Conservation (phyloP, 2,329 filamentous ascomycete genomes). For the Colletotrichum kahawae region DNA sequence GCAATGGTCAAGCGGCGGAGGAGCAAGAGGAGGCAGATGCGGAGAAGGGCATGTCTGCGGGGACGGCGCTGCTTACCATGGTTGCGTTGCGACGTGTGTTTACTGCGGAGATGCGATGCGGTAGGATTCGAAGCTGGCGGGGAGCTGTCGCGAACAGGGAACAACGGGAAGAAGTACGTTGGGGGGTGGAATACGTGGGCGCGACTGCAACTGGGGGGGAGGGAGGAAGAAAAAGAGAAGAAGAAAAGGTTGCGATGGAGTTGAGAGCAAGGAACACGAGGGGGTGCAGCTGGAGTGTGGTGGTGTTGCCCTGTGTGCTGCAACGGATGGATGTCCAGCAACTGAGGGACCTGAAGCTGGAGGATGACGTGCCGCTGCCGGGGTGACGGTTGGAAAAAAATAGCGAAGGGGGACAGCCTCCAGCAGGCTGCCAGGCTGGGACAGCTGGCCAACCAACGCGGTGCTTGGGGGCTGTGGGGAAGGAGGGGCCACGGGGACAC, state of each 20-base stretch:
- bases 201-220: neutral
- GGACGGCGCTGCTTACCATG: neutral
- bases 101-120: neutral
- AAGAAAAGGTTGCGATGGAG: neutral
- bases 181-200: neutral
- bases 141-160: neutral
- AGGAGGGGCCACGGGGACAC: neutral
- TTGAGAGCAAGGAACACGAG: neutral
- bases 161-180: neutral
- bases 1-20: neutral
- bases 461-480: neutral
- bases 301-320: neutral
- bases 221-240: neutral
- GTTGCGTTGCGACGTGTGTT: neutral
- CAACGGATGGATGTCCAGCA: neutral
- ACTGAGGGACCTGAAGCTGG: neutral
- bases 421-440: neutral
- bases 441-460: neutral
- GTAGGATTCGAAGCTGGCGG: neutral
- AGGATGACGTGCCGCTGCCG: constrained; percentile 20
- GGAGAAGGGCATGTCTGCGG: neutral
- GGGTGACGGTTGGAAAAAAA: constrained; percentile 1
- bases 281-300: neutral
- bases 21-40: neutral
- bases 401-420: neutral